Evolutionary conservation across 78 protist genomes (phyloP), one percentile per base, ranked within the genome.

Genomic region (Dictyostelium capitatum): DNA sequence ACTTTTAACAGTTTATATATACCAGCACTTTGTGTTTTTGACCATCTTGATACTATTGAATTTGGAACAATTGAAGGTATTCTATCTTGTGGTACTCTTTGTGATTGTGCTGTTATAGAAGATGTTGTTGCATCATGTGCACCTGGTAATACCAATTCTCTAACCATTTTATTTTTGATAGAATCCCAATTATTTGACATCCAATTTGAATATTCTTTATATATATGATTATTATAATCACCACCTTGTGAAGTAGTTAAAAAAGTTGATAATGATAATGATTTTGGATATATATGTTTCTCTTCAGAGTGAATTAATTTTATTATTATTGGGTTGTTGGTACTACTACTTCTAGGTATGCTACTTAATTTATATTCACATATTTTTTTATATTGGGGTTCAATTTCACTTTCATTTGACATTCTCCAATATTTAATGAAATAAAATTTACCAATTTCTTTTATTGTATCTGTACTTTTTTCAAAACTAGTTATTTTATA

Each of bases 111-210:
- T 19, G 15, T 30, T 12, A 70, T 70, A 7, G 37, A 50, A 41
- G 37, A 70, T 28, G 79, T 70, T 70, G 79, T 53, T 17, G 79
- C 79, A 41, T 70, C 79, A 70, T 70, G 79, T 19, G 51, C 14
- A 28, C 79, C 79, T 32, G 79, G 79, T 20, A 70, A 20, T 7
- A 70, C 53, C 11, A 70, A 43, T 2, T 70, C 79, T 20, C 79
- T 32, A 43, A 70, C 79, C 53, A 41, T 70, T 70, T 43, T 70
- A 70, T 70, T 17, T 43, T 70, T 70, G 17, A 70, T 41, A 20
- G 3, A 7, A 17, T 70, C 79, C 79, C 79, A 70, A 70, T 70
- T 19, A 70, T 25, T 70, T 20, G 79, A 37, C 53, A 70, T 70
- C 79, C 79, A 70, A 19, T 19, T n/a, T 70, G 79, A 70, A 20